Evolutionary conservation across 148 eudicot genomes (phyloP).

Genomic region (Nepenthes mirabilis): DNA sequence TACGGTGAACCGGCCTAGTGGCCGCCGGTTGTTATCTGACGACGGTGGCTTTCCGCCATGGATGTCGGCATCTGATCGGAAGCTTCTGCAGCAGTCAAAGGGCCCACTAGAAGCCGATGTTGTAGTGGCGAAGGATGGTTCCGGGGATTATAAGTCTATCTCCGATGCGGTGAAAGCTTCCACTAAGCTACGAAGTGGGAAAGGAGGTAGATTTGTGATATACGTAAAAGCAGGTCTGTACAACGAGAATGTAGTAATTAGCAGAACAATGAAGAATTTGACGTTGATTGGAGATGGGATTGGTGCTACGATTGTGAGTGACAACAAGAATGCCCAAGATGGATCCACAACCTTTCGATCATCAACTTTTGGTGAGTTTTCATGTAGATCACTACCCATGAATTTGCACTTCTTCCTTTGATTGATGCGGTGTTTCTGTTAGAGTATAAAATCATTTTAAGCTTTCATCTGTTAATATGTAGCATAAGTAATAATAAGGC

Average conservation of each 20-base stretch:
- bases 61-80: slow-evolving; percentile 23
- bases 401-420: background rate
- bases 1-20: background rate
- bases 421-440: background rate
- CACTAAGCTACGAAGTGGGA: slow-evolving; percentile 13
- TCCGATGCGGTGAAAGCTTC: slow-evolving; percentile 34
- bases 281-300: slow-evolving; percentile 66
- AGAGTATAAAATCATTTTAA: too few relatives aligned
- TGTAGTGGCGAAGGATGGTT: slow-evolving; percentile 62
- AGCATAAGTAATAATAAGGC: too few relatives aligned
- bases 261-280: slow-evolving; percentile 32
- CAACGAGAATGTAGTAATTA: slow-evolving; percentile 35
- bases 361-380: slow-evolving; percentile 43
- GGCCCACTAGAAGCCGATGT: slow-evolving; percentile 11
- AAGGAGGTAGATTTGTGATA: slow-evolving; percentile 26
- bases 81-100: slow-evolving; percentile 20
- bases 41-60: slow-evolving; percentile 28
- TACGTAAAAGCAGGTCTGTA: slow-evolving; percentile 46
- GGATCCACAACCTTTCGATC: slow-evolving; percentile 46
- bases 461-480: too few relatives aligned
- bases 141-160: slow-evolving; percentile 34
- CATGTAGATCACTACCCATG: too few relatives aligned
- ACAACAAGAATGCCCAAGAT: slow-evolving; percentile 22
- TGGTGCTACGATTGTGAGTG: slow-evolving; percentile 36
- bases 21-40: slow-evolving; percentile 16